These are phyloP conservation scores for Leishmania arabica DNA, from an alignment of 208 protist genomes.

Conservation along the genomic window DNA sequence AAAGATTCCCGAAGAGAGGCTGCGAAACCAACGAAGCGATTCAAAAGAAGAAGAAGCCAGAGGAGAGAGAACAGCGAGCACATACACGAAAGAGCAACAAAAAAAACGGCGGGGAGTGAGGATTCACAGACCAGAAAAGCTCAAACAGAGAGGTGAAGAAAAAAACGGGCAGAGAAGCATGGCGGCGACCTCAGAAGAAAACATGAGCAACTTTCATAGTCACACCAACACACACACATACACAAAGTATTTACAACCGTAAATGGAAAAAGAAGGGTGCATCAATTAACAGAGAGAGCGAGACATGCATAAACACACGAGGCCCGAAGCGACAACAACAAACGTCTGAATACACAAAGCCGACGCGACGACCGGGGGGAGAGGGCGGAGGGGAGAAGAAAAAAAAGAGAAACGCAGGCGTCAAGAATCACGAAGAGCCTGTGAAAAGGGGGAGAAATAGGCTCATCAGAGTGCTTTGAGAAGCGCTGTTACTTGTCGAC, in stretches of 20 bases:
- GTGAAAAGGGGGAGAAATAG: neutral
- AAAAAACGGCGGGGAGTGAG: neutral
- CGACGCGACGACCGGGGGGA: too few species aligned
- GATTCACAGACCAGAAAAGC: neutral
- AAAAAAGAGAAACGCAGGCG: neutral
- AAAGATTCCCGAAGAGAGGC: neutral
- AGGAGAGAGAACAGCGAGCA: neutral
- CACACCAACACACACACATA: neutral
- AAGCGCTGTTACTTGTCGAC: neutral
- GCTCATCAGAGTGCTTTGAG: neutral
- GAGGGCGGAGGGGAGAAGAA: neutral
- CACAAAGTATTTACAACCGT: neutral
- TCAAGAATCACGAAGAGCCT: neutral
- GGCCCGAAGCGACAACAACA: neutral
- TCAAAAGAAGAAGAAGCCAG: neutral
- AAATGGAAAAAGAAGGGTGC: too few species aligned
- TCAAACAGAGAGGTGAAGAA: neutral
- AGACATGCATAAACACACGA: conserved; percentile 1
- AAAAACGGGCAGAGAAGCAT: neutral
- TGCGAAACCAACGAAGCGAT: too few species aligned
- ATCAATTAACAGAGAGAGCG: neutral
- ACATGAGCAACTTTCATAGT: neutral
- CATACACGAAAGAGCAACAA: neutral
- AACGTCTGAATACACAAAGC: neutral
- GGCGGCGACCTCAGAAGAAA: neutral